Evolutionary conservation across 2,329 filamentous ascomycete genomes (phyloP), one percentile per base, ranked within the genome.

Genomic region (Pestalotiopsis fici): DNA sequence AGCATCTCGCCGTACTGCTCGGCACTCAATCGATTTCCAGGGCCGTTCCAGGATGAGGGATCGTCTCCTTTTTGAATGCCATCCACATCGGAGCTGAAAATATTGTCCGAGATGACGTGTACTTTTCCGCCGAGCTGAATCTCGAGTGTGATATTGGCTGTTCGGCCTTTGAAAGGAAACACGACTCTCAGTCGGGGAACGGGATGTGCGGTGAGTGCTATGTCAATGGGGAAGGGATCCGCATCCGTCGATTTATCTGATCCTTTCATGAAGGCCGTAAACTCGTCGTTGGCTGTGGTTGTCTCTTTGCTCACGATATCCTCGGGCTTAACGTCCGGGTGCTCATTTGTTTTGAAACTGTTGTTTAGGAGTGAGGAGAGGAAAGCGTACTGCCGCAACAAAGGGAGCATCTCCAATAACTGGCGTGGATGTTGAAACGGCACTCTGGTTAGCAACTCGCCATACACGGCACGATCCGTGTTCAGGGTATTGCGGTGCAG

Each of bases 351-450:
- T 27, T 60, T 31, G 73, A 93, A 92, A 66, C 86, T 88, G 62
- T 87, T 88, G 66, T 85, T 81, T 3, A 95, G 83, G 2, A 96
- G 78, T 0, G 83, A 87, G 1, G 88, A 88, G 4, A 93, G 81
- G 71, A 92, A 89, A 0, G 91, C 91, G 74, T 93, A 96, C 76
- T 96, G 93, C 15, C 93, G 85, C 18, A 96, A 82, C 3, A 86
- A 83, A 0, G 93, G 92, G n/a, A 97, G 83, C 75, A 95, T 88
- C 65, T 88, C 85, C 6, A 95, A 82, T 3, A 97, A 81, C 75
- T 97, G 93, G 62, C 89, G 87, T 0, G 93, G 93, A 74, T 97
- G 93, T 2, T 89, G 88, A 74, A 97, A 95, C 0, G 92, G 89
- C 37, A 96, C 83, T 66, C 91, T 88, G 1, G 86, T 87, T 9